Percentiles rank a stretch among this genome's conserved stretches.
Conservation (phyloP, 1,284 basidiomycete species). For the Bondarzewia mesenterica region DNA sequence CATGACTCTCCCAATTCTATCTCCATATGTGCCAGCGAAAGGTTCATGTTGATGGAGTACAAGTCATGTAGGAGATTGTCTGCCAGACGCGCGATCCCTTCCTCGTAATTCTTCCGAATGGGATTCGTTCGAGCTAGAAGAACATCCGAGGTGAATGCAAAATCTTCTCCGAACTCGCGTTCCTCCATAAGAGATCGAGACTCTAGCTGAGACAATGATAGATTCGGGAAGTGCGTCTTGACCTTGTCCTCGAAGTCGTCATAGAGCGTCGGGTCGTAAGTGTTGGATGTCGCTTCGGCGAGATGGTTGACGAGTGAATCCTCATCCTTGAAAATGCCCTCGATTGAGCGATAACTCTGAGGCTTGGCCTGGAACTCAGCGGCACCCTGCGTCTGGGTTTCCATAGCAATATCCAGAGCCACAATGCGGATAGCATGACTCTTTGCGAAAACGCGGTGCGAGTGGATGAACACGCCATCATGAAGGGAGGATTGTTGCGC, state of each 20-base stretch:
- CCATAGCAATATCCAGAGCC: constrained; percentile 60
- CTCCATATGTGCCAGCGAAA: constrained; percentile 79
- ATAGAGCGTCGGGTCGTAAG: constrained; percentile 66
- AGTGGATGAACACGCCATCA: constrained; percentile 50
- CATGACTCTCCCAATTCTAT: constrained; percentile 71
- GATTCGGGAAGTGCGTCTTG: constrained; percentile 38
- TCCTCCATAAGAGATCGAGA: constrained; percentile 55
- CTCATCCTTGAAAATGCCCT: constrained; percentile 44
- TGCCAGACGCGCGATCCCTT: constrained; percentile 31
- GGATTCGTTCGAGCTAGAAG: constrained; percentile 47
- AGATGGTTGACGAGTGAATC: constrained; percentile 57
- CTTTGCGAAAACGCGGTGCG: constrained; percentile 69
- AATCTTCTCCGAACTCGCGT: constrained; percentile 76
- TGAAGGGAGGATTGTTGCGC: constrained; percentile 51
- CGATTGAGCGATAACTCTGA: constrained; percentile 50
- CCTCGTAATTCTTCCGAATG: constrained; percentile 26
- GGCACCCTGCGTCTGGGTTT: constrained; percentile 33
- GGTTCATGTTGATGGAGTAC: constrained; percentile 72
- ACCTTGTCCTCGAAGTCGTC: constrained; percentile 43
- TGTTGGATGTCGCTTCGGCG: constrained; percentile 57
- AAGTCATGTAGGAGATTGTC: constrained; percentile 45
- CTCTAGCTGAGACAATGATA: constrained; percentile 58
- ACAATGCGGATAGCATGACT: constrained; percentile 69
- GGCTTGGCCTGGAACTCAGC: constrained; percentile 33
- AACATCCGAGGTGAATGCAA: constrained; percentile 56